Base-by-base conservation (phyloP, 306 rosid species). In the Trichosanthes cucumerina region DNA sequence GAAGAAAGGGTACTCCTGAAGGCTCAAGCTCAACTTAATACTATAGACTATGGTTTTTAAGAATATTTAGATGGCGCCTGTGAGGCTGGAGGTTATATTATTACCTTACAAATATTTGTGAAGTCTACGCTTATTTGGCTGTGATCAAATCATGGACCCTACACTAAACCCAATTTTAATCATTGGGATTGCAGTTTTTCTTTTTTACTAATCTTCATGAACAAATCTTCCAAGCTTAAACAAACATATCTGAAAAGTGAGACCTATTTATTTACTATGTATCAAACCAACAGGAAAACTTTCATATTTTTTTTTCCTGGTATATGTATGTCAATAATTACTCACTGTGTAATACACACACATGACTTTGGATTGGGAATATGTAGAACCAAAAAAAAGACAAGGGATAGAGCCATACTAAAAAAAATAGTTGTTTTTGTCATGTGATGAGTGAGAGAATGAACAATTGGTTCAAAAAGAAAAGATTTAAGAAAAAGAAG, bases 141-240 rank as follows among this genome's bases (percentile, higher is more conserved):
- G 54, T 19, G 70, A 66, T 86, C 81, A 36, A 49, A 52, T 80
- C 81, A 57, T 43, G 80, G 83, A 76, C 73, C 77, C 77, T 47
- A 46, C 60, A 23, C 76, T 69, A 68, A 70, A n/a, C 74, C 36
- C 54, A 70, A 23, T 23, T 46, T 72, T 49, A 52, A 52, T 74
- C 28, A 74, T 74, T 74, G 9, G 44, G 14, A 9, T 73, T 73
- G 54, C 60, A 8, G 59, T 4, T 6, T 50, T 49, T 28, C 47
- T 23, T 16, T 31, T n/a, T 66, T 39, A 46, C 77, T 49, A 46
- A 73, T 26, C 77, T 39, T 23, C 19, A 70, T 70, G 76, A 23
- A 44, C 31, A 41, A 16, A 21, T 44, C 76, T 73, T 49, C 24
- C 38, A 26, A 49, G 23, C 57, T 44, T 71, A 44, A 16, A 10